Percentiles rank a stretch among this genome's conserved stretches.
These are phyloP conservation scores for Yarrowia osloensis DNA, from an alignment of 805 yeast species.

Conservation along the genomic window DNA sequence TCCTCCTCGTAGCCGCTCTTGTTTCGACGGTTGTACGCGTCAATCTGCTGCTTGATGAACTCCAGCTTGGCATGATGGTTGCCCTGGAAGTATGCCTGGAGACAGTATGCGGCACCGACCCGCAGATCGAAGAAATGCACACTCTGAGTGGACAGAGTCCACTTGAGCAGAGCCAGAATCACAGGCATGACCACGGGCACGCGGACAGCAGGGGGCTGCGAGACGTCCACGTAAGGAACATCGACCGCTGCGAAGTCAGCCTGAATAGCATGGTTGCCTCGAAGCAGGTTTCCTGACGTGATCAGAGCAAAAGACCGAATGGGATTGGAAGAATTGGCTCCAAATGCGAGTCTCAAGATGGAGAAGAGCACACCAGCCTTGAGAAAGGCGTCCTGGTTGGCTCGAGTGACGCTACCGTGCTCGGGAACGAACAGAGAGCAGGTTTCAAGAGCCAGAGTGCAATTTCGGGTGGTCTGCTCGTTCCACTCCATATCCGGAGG, in stretches of 20 bases:
- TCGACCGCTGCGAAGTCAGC: conserved; percentile 74
- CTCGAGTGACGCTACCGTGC: conserved; percentile 63
- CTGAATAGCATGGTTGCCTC: conserved; percentile 68
- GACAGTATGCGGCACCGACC: conserved; percentile 64
- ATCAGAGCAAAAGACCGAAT: conserved; percentile 69
- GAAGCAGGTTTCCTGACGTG: conserved; percentile 75
- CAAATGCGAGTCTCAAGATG: conserved; percentile 69
- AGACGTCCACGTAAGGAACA: conserved; percentile 88
- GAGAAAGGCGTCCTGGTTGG: conserved; percentile 63
- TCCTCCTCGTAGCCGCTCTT: conserved; percentile 33
- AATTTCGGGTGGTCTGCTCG: conserved; percentile 69
- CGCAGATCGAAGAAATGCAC: conserved; percentile 83
- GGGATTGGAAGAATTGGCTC: conserved; percentile 58
- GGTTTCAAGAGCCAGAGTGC: conserved; percentile 68
- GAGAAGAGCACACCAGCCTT: conserved; percentile 64
- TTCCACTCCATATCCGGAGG: conserved; percentile 71
- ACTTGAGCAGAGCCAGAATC: conserved; percentile 69
- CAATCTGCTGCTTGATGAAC: conserved; percentile 69
- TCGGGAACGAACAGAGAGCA: conserved; percentile 70
- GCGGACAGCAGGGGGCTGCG: conserved; percentile 47
- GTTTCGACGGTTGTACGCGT: conserved; percentile 44
- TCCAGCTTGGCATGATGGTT: conserved; percentile 62
- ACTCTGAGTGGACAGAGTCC: conserved; percentile 79
- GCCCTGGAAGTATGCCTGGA: conserved; percentile 67
- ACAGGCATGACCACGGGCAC: conserved; percentile 60